Conservation (phyloP, 2,329 filamentous ascomycete species). For the Whalleya microplaca region DNA sequence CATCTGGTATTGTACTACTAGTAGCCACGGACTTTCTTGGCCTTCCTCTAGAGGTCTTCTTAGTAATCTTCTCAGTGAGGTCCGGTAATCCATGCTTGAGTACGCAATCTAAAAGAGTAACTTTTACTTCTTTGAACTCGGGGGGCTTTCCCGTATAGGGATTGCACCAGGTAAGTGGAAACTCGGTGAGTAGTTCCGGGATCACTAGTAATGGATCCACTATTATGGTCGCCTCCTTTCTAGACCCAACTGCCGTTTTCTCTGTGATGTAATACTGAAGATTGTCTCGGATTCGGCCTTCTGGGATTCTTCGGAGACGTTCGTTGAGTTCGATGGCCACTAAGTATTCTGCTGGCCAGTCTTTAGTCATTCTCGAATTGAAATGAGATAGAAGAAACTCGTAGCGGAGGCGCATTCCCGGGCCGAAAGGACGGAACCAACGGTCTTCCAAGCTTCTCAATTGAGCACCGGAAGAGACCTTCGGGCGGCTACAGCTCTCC, state of each 20-base stretch:
- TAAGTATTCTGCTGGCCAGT: slow-evolving; percentile 25
- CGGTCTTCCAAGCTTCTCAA: slow-evolving; percentile 16
- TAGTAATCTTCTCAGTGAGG: slow-evolving; percentile 1
- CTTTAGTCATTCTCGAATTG: slow-evolving; percentile 21
- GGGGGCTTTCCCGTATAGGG: background rate
- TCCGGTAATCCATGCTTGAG: slow-evolving; percentile 5
- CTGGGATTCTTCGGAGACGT: slow-evolving; percentile 12
- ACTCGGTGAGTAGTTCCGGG: slow-evolving; percentile 19
- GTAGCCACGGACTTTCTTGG: background rate
- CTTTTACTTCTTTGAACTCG: slow-evolving; percentile 2
- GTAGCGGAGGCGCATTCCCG: slow-evolving; percentile 18
- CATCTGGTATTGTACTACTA: background rate
- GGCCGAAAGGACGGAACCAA: slow-evolving; percentile 28
- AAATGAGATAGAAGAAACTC: slow-evolving; percentile 26
- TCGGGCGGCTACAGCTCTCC: slow-evolving; percentile 11
- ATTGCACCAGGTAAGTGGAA: slow-evolving; percentile 14
- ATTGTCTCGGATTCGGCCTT: background rate
- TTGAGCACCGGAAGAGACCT: slow-evolving; percentile 21
- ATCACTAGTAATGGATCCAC: slow-evolving; percentile 25
- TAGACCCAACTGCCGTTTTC: slow-evolving; percentile 10
- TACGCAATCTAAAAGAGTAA: slow-evolving; percentile 13
- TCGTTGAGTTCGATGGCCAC: slow-evolving; percentile 29
- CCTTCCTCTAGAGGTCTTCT: slow-evolving; percentile 1
- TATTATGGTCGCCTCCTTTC: slow-evolving; percentile 6
- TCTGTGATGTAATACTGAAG: slow-evolving; percentile 12